These are phyloP conservation scores for Colletotrichum trifolii DNA, from an alignment of 2,329 filamentous ascomycete species.

Conservation along the genomic window DNA sequence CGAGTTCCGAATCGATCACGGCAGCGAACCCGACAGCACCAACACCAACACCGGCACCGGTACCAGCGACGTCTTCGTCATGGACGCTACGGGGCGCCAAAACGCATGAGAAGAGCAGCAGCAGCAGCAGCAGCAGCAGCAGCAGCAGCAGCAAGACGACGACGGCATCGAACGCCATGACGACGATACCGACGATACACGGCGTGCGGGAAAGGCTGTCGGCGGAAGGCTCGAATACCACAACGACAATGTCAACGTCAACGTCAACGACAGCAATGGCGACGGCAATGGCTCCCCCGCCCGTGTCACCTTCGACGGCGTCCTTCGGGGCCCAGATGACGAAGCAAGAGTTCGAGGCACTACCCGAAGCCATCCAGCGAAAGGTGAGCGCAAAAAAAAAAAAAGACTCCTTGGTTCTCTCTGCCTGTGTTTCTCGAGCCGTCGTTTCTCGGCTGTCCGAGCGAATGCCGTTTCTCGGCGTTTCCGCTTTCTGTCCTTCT, in stretches of 20 bases:
- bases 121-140: conserved; percentile 27
- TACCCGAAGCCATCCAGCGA: conserved; percentile 65
- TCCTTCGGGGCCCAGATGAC: conserved; percentile 44
- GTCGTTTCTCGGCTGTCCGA: too few relatives aligned
- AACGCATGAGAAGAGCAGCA: conserved; percentile 30
- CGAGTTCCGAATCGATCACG: conserved; percentile 19
- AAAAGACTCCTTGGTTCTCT: conserved; percentile 14
- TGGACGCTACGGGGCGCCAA: conserved; percentile 12
- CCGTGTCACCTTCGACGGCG: conserved; percentile 37
- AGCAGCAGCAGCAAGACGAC: conserved; percentile 23
- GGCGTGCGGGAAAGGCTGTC: neutral
- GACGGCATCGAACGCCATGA: neutral
- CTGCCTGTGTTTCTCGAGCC: neutral
- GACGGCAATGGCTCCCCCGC: conserved; percentile 9
- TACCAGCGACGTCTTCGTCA: neutral
- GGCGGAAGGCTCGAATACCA: neutral
- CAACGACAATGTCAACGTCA: conserved; percentile 2
- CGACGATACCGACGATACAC: neutral
- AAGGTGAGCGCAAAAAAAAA: conserved; percentile 59
- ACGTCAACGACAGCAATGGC: conserved; percentile 8
- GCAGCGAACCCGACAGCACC: neutral
- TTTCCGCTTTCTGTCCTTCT: neutral
- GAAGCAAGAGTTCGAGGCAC: conserved; percentile 58
- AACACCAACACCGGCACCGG: neutral
- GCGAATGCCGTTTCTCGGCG: too few relatives aligned